Percentiles rank a stretch among this genome's conserved stretches.
These are phyloP conservation scores for Umbelopsis sp. DNA, from an alignment of 192 early-diverging fungal genomes.

Conservation along the genomic window DNA sequence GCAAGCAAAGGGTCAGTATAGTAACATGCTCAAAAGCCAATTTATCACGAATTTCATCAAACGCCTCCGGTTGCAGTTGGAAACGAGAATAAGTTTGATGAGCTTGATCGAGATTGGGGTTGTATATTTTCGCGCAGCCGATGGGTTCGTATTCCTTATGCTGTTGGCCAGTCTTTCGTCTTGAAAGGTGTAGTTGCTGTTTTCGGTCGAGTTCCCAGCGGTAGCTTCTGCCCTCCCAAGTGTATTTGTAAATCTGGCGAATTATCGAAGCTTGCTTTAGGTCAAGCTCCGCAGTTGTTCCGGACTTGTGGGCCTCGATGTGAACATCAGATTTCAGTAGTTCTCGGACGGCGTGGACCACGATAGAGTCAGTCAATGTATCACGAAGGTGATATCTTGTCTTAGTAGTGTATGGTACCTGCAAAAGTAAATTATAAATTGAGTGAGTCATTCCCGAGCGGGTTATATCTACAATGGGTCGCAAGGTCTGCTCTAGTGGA, in stretches of 20 bases:
- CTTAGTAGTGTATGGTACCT: background rate
- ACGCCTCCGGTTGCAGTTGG: background rate
- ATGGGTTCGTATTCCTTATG: background rate
- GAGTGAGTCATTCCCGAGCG: slow-evolving; percentile 17
- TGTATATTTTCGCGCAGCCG: background rate
- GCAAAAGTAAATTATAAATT: slow-evolving; percentile 10
- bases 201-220: slow-evolving; percentile 8
- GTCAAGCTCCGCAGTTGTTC: background rate
- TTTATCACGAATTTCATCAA: slow-evolving; percentile 2
- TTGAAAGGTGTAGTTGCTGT: background rate
- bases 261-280: slow-evolving; percentile 3
- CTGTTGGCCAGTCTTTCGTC: background rate
- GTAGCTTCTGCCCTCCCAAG: slow-evolving; percentile 7
- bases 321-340: background rate
- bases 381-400: background rate
- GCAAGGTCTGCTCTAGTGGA: background rate
- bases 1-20: slow-evolving; percentile 1
- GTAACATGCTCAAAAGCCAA: slow-evolving; percentile 7
- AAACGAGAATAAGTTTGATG: slow-evolving; percentile 5
- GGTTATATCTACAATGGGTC: background rate
- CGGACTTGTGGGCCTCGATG: background rate
- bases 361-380: background rate
- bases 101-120: background rate
- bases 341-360: background rate
- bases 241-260: background rate